These are phyloP conservation scores for Ceratocystis eucalypticola DNA, from an alignment of 2,329 filamentous ascomycete species.

Conservation along the genomic window DNA sequence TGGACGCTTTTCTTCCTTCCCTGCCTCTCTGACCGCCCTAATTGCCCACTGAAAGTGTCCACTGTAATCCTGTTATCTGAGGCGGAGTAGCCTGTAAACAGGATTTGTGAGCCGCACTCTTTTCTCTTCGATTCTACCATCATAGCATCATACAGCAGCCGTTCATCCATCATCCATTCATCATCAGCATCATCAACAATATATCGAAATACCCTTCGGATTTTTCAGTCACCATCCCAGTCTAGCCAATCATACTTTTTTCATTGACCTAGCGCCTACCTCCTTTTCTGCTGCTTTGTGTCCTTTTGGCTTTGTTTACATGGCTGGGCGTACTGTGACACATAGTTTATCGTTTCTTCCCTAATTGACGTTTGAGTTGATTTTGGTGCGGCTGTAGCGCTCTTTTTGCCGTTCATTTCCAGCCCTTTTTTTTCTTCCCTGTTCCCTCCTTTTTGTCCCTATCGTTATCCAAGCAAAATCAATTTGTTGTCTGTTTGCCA, in stretches of 20 bases:
- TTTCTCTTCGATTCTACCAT: too few relatives aligned
- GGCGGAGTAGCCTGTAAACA: not conserved
- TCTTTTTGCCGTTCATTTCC: not conserved
- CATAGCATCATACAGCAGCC: too few relatives aligned
- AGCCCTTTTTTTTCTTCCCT: slow-evolving; percentile 5
- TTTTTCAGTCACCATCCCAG: not conserved
- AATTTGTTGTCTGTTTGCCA: not conserved
- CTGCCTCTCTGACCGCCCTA: not conserved
- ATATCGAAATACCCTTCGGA: too few relatives aligned
- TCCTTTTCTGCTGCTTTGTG: not conserved
- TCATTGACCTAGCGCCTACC: not conserved
- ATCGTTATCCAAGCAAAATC: slow-evolving; percentile 4
- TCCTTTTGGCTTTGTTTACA: slow-evolving; percentile 4
- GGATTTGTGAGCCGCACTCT: not conserved
- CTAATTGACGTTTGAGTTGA: not conserved
- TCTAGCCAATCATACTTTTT: not conserved
- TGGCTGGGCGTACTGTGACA: not conserved
- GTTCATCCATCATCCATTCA: not conserved
- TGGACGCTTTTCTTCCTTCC: not conserved
- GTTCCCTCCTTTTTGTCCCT: not conserved
- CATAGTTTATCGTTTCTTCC: not conserved
- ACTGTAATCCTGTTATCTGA: not conserved
- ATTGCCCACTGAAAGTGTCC: not conserved
- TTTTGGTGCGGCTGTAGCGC: slow-evolving; percentile 1
- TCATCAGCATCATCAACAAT: not conserved